phyloP scores from a whole-genome alignment of 2,329 filamentous ascomycete genomes.

The Aspergillus glaucus region DNA sequence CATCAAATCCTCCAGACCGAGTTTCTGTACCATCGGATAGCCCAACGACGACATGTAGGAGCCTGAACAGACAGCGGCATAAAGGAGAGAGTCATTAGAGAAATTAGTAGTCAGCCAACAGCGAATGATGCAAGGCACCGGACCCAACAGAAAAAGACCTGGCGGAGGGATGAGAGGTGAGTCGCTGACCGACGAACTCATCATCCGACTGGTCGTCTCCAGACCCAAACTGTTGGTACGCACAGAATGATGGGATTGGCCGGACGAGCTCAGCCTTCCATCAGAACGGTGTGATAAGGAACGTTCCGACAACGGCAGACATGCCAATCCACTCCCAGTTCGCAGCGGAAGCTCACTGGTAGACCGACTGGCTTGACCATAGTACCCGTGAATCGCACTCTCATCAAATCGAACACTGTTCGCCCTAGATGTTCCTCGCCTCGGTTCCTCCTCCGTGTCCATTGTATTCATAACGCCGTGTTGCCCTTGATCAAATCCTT shows the following conservation, averaged over 20 bases:
- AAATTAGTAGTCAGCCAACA: slow-evolving; percentile 93
- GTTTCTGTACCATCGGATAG: slow-evolving; percentile 63
- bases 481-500: slow-evolving; percentile 78
- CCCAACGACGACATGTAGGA: slow-evolving; percentile 84
- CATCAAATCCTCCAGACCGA: slow-evolving; percentile 63
- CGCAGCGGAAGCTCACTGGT: slow-evolving; percentile 76
- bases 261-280: slow-evolving; percentile 87
- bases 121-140: slow-evolving; percentile 87
- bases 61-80: slow-evolving; percentile 86
- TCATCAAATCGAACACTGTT: slow-evolving; percentile 98
- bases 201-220: slow-evolving; percentile 61
- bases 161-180: slow-evolving; percentile 74
- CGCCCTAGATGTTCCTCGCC: slow-evolving; percentile 81
- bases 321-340: slow-evolving; percentile 72
- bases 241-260: slow-evolving; percentile 68
- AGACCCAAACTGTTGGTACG: slow-evolving; percentile 83
- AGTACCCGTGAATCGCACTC: slow-evolving; percentile 84
- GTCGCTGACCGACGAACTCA: slow-evolving; percentile 57
- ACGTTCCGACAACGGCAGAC: slow-evolving; percentile 78
- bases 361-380: slow-evolving; percentile 74
- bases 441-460: slow-evolving; percentile 76
- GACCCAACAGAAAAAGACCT: slow-evolving; percentile 76
- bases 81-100: slow-evolving; percentile 80
- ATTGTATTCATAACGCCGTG: slow-evolving; percentile 73
- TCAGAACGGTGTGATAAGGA: slow-evolving; percentile 93